These are phyloP conservation scores for Aspergillus sp. DNA, from an alignment of 2,329 filamentous ascomycete genomes.

Conservation along the genomic window DNA sequence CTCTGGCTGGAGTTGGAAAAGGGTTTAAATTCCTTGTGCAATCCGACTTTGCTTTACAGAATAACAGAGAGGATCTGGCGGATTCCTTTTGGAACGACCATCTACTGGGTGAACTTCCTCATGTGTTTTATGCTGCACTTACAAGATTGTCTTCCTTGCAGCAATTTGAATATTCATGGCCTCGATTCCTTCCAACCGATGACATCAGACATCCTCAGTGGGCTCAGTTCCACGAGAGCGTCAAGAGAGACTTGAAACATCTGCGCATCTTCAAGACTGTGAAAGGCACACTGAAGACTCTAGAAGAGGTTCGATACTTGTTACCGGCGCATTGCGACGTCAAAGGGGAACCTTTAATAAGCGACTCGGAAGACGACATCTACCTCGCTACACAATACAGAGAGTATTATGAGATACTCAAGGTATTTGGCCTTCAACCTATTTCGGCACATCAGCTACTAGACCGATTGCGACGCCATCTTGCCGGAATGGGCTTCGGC, in stretches of 20 bases:
- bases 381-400: constrained; percentile 8
- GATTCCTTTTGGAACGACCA: neutral
- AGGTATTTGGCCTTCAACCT: neutral
- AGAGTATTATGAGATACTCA: neutral
- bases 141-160: neutral
- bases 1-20: neutral
- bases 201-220: neutral
- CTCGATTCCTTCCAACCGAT: neutral
- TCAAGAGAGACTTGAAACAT: neutral
- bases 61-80: neutral
- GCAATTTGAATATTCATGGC: neutral
- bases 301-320: constrained; percentile 6
- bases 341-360: constrained; percentile 2
- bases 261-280: constrained; percentile 1
- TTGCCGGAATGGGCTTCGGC: neutral
- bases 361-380: neutral
- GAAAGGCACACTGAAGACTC: neutral
- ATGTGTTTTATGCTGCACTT: neutral
- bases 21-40: neutral
- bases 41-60: neutral
- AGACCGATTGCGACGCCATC: neutral
- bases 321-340: neutral
- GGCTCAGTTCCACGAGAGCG: neutral
- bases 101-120: neutral
- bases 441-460: constrained; percentile 1